phyloP scores from a whole-genome alignment of 2,329 filamentous ascomycete genomes.

The Arthrinium phaeospermum region DNA sequence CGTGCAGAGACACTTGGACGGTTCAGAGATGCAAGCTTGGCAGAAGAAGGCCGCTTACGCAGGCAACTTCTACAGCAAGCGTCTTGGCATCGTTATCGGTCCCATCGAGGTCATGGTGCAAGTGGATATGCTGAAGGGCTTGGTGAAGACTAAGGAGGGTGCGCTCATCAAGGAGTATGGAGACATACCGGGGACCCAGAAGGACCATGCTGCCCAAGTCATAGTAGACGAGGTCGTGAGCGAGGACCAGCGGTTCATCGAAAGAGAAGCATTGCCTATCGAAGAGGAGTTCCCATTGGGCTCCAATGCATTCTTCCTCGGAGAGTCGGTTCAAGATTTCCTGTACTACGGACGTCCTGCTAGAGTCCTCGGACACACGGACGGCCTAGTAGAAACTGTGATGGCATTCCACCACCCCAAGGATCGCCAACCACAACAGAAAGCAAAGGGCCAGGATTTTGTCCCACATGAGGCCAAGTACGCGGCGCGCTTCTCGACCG shows the following conservation, averaged over 20 bases:
- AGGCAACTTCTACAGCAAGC: constrained; percentile 87
- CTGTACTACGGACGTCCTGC: constrained; percentile 78
- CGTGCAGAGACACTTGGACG: constrained; percentile 72
- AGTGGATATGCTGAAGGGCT: constrained; percentile 91
- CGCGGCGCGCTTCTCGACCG: constrained; percentile 73
- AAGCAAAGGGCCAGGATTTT: constrained; percentile 10
- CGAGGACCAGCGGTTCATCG: constrained; percentile 91
- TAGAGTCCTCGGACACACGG: constrained; percentile 76
- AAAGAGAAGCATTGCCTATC: constrained; percentile 84
- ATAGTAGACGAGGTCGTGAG: constrained; percentile 90
- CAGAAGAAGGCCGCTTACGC: constrained; percentile 82
- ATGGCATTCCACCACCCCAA: constrained; percentile 18
- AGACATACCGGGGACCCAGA: constrained; percentile 82
- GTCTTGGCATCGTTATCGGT: constrained; percentile 86
- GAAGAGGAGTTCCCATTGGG: constrained; percentile 88
- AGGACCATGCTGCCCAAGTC: constrained; percentile 88
- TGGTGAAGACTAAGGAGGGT: constrained; percentile 88
- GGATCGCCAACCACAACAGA: background rate
- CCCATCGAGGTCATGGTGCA: constrained; percentile 87
- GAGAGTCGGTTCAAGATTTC: constrained; percentile 71
- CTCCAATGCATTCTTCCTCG: constrained; percentile 89
- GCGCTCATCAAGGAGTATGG: constrained; percentile 93
- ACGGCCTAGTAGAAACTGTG: constrained; percentile 31
- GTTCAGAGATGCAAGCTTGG: constrained; percentile 81
- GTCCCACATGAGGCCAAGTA: constrained; percentile 19